These are phyloP conservation scores for Crotalaria pallida DNA, from an alignment of 306 rosid species.

Conservation along the genomic window DNA sequence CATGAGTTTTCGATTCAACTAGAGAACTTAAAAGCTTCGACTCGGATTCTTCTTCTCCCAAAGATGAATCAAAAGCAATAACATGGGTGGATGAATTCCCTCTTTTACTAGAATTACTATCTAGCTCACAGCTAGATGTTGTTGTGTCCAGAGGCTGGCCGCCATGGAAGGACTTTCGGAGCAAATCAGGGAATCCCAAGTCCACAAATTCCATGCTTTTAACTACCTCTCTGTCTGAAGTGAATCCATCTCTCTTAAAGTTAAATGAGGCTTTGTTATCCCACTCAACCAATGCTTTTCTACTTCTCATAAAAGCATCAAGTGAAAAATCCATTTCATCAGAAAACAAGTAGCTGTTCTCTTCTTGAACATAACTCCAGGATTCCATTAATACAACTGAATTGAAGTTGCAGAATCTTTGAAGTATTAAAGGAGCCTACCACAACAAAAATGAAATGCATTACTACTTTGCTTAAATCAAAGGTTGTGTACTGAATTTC, in stretches of 20 bases:
- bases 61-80: conserved; percentile 45
- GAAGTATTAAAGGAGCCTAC: conserved; percentile 29
- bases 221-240: conserved; percentile 36
- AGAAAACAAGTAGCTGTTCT: conserved; percentile 45
- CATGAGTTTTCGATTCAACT: conserved; percentile 32
- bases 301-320: conserved; percentile 49
- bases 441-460: conserved; percentile 21
- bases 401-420: conserved; percentile 13
- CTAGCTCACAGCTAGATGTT: conserved; percentile 40
- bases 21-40: conserved; percentile 39
- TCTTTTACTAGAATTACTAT: conserved; percentile 35
- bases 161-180: conserved; percentile 36
- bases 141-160: conserved; percentile 37
- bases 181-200: conserved; percentile 45
- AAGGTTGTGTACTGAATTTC: neutral
- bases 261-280: conserved; percentile 36
- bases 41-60: conserved; percentile 50
- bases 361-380: conserved; percentile 61
- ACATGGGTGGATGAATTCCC: conserved; percentile 45
- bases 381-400: conserved; percentile 54
- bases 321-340: conserved; percentile 59
- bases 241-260: conserved; percentile 40
- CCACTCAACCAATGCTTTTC: conserved; percentile 48
- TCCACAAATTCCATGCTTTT: conserved; percentile 52
- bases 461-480: conserved; percentile 25